These are phyloP conservation scores for Linnemannia schmuckeri DNA, from an alignment of 192 early-diverging fungal species.

Conservation along the genomic window DNA sequence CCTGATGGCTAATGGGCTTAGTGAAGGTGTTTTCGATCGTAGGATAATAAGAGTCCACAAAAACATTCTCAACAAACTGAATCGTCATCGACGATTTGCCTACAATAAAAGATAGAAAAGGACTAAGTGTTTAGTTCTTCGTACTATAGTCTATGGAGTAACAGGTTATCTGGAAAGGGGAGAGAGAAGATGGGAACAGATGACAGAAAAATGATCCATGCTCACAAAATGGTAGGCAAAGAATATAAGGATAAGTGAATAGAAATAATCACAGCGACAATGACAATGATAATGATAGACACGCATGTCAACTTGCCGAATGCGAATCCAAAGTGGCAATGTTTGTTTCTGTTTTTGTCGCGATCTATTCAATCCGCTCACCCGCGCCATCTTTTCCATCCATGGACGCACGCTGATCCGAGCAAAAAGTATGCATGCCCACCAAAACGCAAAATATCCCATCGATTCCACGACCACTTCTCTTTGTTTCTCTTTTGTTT, in stretches of 20 bases:
- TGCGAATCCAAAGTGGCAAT: not conserved
- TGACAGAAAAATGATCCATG: not conserved
- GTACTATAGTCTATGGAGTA: not conserved
- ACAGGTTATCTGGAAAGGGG: not conserved
- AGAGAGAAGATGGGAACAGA: not conserved
- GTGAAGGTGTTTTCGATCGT: slow-evolving; percentile 95
- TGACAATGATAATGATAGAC: not conserved
- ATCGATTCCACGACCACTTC: not conserved
- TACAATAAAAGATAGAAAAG: slow-evolving; percentile 23
- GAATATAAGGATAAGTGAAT: not conserved
- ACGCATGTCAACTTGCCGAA: not conserved
- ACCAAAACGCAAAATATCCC: not conserved
- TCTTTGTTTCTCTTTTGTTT: not conserved
- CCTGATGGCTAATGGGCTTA: slow-evolving; percentile 85
- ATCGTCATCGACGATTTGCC: slow-evolving; percentile 92
- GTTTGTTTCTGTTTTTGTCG: not conserved
- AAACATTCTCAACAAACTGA: slow-evolving; percentile 94
- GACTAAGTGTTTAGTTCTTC: not conserved
- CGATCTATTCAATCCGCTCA: not conserved
- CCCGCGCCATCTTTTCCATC: not conserved
- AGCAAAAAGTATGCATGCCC: not conserved
- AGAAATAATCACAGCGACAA: not conserved
- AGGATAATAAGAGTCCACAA: slow-evolving; percentile 93
- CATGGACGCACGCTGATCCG: not conserved
- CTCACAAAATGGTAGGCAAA: not conserved